Evolutionary conservation across 768 basidiomycete genomes (phyloP).

Genomic region (Phaeolepiota aurea): DNA sequence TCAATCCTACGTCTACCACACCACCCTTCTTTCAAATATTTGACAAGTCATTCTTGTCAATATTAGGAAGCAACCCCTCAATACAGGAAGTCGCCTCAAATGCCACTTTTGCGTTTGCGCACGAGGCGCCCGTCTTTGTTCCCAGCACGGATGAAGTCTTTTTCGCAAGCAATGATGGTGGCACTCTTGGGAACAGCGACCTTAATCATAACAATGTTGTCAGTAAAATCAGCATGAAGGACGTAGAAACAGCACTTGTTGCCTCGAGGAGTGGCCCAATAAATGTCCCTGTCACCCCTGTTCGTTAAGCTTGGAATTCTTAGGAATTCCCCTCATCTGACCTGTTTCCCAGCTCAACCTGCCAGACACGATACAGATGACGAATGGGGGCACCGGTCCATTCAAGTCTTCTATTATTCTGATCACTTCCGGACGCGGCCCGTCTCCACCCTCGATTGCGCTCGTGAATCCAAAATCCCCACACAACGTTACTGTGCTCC

Average conservation of each 20-base stretch:
- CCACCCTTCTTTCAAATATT: slow-evolving; percentile 53
- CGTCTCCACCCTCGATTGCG: slow-evolving; percentile 51
- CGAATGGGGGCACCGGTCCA: slow-evolving; percentile 61
- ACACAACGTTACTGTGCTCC: slow-evolving; percentile 56
- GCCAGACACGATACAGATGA: slow-evolving; percentile 57
- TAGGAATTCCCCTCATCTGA: background rate
- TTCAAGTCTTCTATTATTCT: slow-evolving; percentile 52
- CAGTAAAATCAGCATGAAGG: slow-evolving; percentile 51
- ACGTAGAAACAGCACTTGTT: slow-evolving; percentile 39
- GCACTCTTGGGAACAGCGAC: slow-evolving; percentile 53
- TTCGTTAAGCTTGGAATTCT: slow-evolving; percentile 16
- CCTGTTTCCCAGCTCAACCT: slow-evolving; percentile 40
- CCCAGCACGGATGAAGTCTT: slow-evolving; percentile 63
- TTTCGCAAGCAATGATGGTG: slow-evolving; percentile 67
- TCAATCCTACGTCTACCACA: slow-evolving; percentile 54
- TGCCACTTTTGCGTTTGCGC: slow-evolving; percentile 61
- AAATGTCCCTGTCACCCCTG: slow-evolving; percentile 40
- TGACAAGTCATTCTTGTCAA: slow-evolving; percentile 40
- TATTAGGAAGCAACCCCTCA: slow-evolving; percentile 50
- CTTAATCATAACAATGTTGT: slow-evolving; percentile 56
- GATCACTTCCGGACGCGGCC: slow-evolving; percentile 57
- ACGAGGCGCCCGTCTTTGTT: slow-evolving; percentile 70
- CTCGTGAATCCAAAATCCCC: slow-evolving; percentile 59
- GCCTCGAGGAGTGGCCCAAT: slow-evolving; percentile 23
- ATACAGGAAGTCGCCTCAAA: slow-evolving; percentile 54